Conservation (phyloP, 257 asterid genomes). For the Cordia subcordata region DNA sequence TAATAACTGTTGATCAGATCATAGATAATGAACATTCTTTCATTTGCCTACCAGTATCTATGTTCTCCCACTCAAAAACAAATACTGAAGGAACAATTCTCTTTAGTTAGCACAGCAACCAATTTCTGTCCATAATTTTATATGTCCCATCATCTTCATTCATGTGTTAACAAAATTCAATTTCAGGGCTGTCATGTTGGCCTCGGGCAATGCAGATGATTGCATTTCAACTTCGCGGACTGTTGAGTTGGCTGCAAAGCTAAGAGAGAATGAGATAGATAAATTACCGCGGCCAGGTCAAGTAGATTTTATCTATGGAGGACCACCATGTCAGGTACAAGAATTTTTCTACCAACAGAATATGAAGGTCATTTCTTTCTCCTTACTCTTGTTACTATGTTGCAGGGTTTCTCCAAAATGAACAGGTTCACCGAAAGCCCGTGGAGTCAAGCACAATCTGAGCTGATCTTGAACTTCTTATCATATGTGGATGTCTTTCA, state of each 20-base stretch:
- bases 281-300: slow-evolving; percentile 20
- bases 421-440: slow-evolving; percentile 16
- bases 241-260: slow-evolving; percentile 10
- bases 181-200: slow-evolving; percentile 22
- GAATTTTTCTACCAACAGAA: neutral
- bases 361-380: neutral
- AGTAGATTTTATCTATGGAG: slow-evolving; percentile 24
- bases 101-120: too few relatives aligned
- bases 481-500: slow-evolving; percentile 17
- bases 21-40: too few relatives aligned
- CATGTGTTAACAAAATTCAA: neutral
- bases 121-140: neutral
- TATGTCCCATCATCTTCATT: neutral
- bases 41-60: too few relatives aligned
- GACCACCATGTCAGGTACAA: slow-evolving; percentile 28
- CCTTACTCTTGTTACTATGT: neutral
- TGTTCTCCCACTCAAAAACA: too few relatives aligned
- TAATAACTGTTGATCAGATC: too few relatives aligned
- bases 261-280: slow-evolving; percentile 9
- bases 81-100: too few relatives aligned
- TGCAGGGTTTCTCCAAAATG: slow-evolving; percentile 25
- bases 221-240: slow-evolving; percentile 18
- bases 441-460: slow-evolving; percentile 21
- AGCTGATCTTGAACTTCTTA: slow-evolving; percentile 16
- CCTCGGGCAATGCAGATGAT: slow-evolving; percentile 17